A percentile compares a stretch with the other conserved stretches of the same genome.
phyloP scores from a whole-genome alignment of 2,329 filamentous ascomycete species.

The Pseudogymnoascus sp. region DNA sequence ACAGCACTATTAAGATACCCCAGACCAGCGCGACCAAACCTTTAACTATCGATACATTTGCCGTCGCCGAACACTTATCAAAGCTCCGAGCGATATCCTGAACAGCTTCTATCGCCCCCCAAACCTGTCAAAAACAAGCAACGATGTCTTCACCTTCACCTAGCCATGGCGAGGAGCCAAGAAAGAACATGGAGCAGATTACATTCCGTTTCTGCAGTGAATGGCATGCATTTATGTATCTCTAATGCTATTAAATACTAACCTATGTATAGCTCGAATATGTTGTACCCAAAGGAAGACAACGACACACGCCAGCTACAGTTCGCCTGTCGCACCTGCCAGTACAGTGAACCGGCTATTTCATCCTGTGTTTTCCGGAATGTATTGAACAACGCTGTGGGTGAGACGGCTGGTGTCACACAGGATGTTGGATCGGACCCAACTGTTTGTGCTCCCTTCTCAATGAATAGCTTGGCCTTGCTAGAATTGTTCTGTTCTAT shows the following conservation, averaged over 20 bases:
- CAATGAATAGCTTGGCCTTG: slow-evolving; percentile 39
- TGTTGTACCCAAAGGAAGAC: slow-evolving; percentile 96
- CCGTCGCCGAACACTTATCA: neutral
- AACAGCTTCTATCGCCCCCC: neutral
- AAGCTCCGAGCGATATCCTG: neutral
- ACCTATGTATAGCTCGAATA: slow-evolving; percentile 64
- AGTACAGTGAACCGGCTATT: slow-evolving; percentile 78
- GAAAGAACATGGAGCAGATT: slow-evolving; percentile 66
- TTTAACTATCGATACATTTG: neutral
- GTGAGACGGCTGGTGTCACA: slow-evolving; percentile 94
- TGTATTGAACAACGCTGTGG: slow-evolving; percentile 81
- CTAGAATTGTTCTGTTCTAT: slow-evolving; percentile 33
- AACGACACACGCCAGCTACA: slow-evolving; percentile 74
- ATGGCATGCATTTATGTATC: slow-evolving; percentile 51
- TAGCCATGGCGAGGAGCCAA: slow-evolving; percentile 37
- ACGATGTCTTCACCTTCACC: slow-evolving; percentile 54
- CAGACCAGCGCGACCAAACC: neutral
- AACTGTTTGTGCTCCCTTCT: slow-evolving; percentile 73
- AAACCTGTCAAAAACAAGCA: neutral
- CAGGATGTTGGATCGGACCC: slow-evolving; percentile 96
- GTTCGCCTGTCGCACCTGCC: slow-evolving; percentile 93
- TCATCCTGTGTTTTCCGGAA: slow-evolving; percentile 95
- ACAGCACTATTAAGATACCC: neutral
- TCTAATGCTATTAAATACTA: slow-evolving; percentile 16
- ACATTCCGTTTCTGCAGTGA: slow-evolving; percentile 97